Base-by-base conservation (phyloP, 1,284 basidiomycete species). In the Leucoagaricus sp. region DNA sequence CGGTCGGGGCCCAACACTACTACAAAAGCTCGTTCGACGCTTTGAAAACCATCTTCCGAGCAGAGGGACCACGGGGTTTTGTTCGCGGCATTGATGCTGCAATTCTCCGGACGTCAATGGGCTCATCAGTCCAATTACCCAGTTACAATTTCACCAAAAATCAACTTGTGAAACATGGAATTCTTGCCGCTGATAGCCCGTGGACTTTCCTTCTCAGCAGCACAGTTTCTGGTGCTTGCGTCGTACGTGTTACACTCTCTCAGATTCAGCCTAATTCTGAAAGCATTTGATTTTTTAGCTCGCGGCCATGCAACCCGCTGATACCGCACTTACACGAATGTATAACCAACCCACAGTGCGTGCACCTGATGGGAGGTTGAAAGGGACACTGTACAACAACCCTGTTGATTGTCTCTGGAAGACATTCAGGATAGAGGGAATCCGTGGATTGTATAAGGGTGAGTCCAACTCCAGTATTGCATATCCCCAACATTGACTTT, bases 361-460 rank as follows among this genome's bases (percentile, higher is more conserved):
- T 40, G 80, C 87, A 52, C 85, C 90, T 2, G 82, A 91, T 58
- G 95, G 95, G 33, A 86, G 80, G 65, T 74, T 85, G 40, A 80
- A 86, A 57, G 94, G 95, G 4, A 76, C 86, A 2, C 76, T 97
- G 10, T 98, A 97, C 75, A 89, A 83, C 70, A 96, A 92, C 69
- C 96, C 96, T 1, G 86, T 98, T 64, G 95, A 98, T 67, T 98
- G 96, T 73, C 78, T 99, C 49, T 97, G 92, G 91, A 96, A 98
- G 77, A 99, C 96, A 0, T 83, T 93, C 62, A 91, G 90, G 69
- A 79, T 90, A 0, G 96, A 99, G 75, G 96, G 96, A 38, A 76
- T 96, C 9, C 77, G 86, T 41, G 96, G 93, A 23, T 92, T 89
- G 89, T 97, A 98, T 76, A 96, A 96, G 78, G 94, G 93, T 84